These are phyloP conservation scores for Eimeria praecox DNA, from an alignment of 169 alveolate species.

Conservation along the genomic window DNA sequence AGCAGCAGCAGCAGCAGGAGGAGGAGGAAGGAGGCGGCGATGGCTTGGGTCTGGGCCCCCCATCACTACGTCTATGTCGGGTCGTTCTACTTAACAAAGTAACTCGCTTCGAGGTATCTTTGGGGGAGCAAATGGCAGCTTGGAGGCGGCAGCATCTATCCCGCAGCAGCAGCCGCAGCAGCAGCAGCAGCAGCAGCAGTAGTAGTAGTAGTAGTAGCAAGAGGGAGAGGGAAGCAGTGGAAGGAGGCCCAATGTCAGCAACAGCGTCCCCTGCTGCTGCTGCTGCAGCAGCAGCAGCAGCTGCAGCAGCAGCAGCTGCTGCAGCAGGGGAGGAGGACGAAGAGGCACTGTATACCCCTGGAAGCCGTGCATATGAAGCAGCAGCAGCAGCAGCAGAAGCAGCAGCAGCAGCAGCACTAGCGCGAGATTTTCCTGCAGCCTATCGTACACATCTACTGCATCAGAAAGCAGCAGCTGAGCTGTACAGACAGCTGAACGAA, in stretches of 20 bases:
- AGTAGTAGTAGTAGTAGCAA: background rate
- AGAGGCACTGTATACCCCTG: background rate
- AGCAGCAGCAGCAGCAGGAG: background rate
- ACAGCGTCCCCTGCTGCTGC: background rate
- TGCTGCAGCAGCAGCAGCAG: background rate
- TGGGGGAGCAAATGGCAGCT: conserved; percentile 7
- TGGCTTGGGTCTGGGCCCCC: background rate
- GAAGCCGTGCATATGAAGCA: background rate
- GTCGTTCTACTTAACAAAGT: conserved; percentile 55
- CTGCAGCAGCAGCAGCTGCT: background rate
- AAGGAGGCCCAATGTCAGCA: background rate
- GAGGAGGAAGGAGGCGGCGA: background rate
- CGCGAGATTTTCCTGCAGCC: conserved; percentile 66
- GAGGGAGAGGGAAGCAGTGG: too few relatives aligned
- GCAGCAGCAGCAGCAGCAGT: background rate
- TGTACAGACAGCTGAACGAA: conserved; percentile 68
- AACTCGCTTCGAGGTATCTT: conserved; percentile 59
- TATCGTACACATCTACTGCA: conserved; percentile 70
- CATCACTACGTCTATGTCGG: conserved; percentile 43
- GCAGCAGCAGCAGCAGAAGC: background rate
- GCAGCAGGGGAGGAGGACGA: background rate
- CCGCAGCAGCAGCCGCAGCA: conserved; percentile 17
- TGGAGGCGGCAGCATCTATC: conserved; percentile 32
- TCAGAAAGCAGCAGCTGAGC: conserved; percentile 38
- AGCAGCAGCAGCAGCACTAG: background rate